Conservation (phyloP, 805 yeast species). For the Candida silvicultrix region DNA sequence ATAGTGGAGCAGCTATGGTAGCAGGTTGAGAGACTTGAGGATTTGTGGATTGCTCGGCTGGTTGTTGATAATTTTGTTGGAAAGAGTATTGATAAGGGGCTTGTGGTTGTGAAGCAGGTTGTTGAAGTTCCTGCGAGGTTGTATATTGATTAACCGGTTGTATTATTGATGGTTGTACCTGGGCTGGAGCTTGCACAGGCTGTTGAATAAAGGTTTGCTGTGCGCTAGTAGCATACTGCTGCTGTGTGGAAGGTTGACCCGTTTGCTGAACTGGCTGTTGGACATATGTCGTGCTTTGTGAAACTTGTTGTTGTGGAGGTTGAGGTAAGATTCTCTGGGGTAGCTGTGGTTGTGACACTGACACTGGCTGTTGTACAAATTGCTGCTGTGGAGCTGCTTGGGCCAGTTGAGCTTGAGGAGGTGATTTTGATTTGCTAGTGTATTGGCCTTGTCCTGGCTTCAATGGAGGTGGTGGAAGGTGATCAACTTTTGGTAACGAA, state of each 20-base stretch:
- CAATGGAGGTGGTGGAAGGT: slow-evolving; percentile 33
- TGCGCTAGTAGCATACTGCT: neutral
- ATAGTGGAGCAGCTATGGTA: neutral
- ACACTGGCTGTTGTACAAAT: neutral
- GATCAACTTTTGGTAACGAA: slow-evolving; percentile 10
- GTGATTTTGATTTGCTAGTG: slow-evolving; percentile 13
- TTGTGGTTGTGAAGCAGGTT: too few relatives aligned
- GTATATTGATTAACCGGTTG: neutral
- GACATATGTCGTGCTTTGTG: neutral
- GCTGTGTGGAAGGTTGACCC: slow-evolving; percentile 1
- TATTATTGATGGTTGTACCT: too few relatives aligned
- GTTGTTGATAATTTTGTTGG: too few relatives aligned
- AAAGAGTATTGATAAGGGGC: too few relatives aligned
- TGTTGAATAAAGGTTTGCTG: neutral
- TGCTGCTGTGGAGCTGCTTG: neutral
- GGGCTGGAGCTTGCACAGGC: neutral
- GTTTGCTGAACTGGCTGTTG: slow-evolving; percentile 2
- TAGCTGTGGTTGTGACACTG: neutral
- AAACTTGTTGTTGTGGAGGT: neutral
- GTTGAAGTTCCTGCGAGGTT: neutral
- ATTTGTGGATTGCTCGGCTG: neutral
- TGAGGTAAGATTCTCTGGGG: neutral
- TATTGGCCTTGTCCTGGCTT: slow-evolving; percentile 31
- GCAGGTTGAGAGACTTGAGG: neutral
- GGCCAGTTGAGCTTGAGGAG: neutral